Conservation (phyloP, 2,329 filamentous ascomycete genomes). For the Aspergillus ochraceus region DNA sequence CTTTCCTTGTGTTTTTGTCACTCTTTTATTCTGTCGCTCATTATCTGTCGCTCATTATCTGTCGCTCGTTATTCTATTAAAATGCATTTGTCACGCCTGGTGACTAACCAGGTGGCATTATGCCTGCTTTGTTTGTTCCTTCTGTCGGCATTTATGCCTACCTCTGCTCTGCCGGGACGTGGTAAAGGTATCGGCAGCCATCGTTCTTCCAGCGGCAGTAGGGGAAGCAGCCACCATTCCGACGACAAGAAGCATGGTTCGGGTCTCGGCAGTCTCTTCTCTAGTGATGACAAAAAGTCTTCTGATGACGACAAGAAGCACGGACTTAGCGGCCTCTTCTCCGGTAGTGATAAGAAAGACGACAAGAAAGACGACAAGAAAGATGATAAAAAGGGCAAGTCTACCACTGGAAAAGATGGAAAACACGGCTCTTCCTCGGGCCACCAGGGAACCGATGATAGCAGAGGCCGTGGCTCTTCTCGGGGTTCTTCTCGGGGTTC, state of each 20-base stretch:
- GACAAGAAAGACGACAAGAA: background rate
- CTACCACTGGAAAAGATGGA: background rate
- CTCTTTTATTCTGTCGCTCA: background rate
- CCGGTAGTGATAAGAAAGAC: no score
- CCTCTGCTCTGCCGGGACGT: background rate
- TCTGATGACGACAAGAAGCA: no score
- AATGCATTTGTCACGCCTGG: background rate
- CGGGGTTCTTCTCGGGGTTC: background rate
- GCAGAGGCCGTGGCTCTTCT: background rate
- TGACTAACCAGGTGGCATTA: background rate
- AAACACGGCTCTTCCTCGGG: background rate
- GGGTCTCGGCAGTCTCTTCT: background rate
- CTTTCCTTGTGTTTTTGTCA: background rate
- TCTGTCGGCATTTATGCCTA: background rate
- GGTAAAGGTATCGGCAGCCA: background rate
- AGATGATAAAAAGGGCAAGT: no score
- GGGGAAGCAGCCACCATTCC: background rate
- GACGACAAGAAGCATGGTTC: background rate
- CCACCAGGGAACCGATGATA: background rate
- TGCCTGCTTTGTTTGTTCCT: background rate
- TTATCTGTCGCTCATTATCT: background rate
- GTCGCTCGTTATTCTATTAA: background rate
- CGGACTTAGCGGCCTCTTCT: no score
- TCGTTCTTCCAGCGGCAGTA: background rate
- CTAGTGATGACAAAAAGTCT: background rate